phyloP scores from a whole-genome alignment of 2,329 filamentous ascomycete species.

The Westerdykella sp. region DNA sequence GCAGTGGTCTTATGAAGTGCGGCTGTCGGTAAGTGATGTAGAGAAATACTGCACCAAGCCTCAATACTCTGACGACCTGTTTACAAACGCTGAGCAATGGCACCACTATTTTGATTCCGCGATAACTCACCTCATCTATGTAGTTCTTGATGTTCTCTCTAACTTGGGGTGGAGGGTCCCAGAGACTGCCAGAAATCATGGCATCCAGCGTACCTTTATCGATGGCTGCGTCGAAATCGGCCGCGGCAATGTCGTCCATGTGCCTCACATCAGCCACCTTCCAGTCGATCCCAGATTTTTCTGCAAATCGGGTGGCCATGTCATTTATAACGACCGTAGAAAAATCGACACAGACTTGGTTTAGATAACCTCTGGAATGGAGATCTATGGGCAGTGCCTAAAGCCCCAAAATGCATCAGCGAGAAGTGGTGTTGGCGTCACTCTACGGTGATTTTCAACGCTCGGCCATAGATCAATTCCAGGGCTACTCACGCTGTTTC shows the following conservation, averaged over 20 bases:
- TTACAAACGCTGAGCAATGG: not conserved
- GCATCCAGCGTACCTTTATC: constrained; percentile 53
- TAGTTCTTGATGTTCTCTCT: constrained; percentile 45
- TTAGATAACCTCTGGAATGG: constrained; percentile 51
- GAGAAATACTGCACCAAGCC: constrained; percentile 45
- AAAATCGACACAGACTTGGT: constrained; percentile 54
- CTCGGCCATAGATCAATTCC: no score
- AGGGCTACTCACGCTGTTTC: constrained; percentile 48
- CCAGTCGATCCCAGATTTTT: constrained; percentile 45
- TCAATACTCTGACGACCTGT: constrained; percentile 45
- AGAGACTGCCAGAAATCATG: constrained; percentile 51
- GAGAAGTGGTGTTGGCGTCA: not conserved
- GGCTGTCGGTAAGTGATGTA: constrained; percentile 40
- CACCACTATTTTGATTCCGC: not conserved
- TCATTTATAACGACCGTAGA: constrained; percentile 48
- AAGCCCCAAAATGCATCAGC: not conserved
- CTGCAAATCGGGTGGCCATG: constrained; percentile 45
- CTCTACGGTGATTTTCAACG: no score
- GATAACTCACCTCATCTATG: constrained; percentile 42
- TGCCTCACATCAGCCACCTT: constrained; percentile 47
- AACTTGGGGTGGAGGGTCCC: constrained; percentile 48
- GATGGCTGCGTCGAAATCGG: constrained; percentile 51
- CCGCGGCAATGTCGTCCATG: constrained; percentile 39
- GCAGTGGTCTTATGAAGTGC: constrained; percentile 26
- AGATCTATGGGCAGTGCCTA: not conserved